Evolutionary conservation across 2,329 filamentous ascomycete species (phyloP).

Genomic region (Ophiostoma fasciatum): DNA sequence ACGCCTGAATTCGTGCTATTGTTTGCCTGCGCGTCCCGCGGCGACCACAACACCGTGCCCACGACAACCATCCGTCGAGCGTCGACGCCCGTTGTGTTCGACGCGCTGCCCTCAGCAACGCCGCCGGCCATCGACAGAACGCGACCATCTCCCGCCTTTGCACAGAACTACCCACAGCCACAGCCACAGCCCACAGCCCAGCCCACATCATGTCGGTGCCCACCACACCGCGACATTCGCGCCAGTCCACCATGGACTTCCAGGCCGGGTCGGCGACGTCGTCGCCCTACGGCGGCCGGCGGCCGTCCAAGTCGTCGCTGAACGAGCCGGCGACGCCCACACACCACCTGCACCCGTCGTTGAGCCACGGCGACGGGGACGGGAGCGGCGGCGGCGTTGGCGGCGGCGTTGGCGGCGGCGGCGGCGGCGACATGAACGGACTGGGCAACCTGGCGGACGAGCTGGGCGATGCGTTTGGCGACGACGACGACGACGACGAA

Average conservation of each 20-base stretch:
- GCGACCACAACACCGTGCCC: too few species aligned
- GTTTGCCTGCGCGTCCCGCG: too few species aligned
- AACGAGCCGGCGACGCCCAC: slow-evolving; percentile 33
- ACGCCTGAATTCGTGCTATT: too few species aligned
- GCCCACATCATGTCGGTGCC: slow-evolving; percentile 22
- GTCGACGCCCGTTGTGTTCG: too few species aligned
- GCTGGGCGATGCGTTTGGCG: slow-evolving; percentile 57
- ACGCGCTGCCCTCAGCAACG: too few species aligned
- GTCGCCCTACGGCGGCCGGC: slow-evolving; percentile 31
- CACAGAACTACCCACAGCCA: too few species aligned
- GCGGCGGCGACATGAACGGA: slow-evolving; percentile 33
- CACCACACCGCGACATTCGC: slow-evolving; percentile 43
- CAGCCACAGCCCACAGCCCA: background rate
- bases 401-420: slow-evolving; percentile 23
- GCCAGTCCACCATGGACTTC: slow-evolving; percentile 41
- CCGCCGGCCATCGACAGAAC: too few species aligned
- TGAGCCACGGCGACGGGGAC: slow-evolving; percentile 23
- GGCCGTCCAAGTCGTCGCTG: slow-evolving; percentile 31
- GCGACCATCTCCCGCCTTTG: too few species aligned
- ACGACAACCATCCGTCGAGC: too few species aligned
- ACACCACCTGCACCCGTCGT: slow-evolving; percentile 26
- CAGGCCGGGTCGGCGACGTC: slow-evolving; percentile 23
- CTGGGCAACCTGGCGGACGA: slow-evolving; percentile 71
- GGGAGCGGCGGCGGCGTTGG: slow-evolving; percentile 10
- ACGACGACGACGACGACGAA: slow-evolving; percentile 42